These are phyloP conservation scores for Lycium barbarum DNA, from an alignment of 257 asterid genomes.

Conservation along the genomic window DNA sequence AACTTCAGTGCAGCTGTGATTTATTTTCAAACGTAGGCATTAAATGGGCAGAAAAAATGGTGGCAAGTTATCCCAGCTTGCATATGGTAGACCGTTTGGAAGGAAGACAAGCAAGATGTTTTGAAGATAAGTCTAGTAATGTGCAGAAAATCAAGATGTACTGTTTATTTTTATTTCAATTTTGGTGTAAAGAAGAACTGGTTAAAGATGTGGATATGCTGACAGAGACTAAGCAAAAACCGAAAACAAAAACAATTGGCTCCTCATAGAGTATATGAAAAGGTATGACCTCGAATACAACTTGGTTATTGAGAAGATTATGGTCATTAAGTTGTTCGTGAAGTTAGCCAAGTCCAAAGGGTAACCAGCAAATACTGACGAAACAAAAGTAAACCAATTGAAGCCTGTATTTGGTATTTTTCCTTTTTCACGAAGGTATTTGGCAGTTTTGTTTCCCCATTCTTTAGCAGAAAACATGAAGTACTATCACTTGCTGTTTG, in stretches of 20 bases:
- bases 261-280: neutral
- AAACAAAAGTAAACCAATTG: constrained; percentile 13
- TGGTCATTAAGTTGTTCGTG: constrained; percentile 12
- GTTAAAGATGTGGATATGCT: neutral
- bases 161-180: neutral
- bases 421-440: neutral
- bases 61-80: constrained; percentile 5
- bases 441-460: neutral
- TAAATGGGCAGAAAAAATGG: neutral
- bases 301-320: constrained; percentile 16
- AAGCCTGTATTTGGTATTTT: constrained; percentile 5
- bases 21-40: constrained; percentile 6
- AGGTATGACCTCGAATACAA: neutral
- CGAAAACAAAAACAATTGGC: neutral
- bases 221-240: neutral
- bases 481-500: neutral
- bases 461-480: neutral
- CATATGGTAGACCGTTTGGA: neutral
- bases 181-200: neutral
- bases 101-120: neutral
- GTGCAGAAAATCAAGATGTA: neutral
- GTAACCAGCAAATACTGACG: neutral
- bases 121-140: neutral
- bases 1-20: neutral
- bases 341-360: neutral